Conservation (phyloP, 2,329 filamentous ascomycete species). For the Botrytis aclada region DNA sequence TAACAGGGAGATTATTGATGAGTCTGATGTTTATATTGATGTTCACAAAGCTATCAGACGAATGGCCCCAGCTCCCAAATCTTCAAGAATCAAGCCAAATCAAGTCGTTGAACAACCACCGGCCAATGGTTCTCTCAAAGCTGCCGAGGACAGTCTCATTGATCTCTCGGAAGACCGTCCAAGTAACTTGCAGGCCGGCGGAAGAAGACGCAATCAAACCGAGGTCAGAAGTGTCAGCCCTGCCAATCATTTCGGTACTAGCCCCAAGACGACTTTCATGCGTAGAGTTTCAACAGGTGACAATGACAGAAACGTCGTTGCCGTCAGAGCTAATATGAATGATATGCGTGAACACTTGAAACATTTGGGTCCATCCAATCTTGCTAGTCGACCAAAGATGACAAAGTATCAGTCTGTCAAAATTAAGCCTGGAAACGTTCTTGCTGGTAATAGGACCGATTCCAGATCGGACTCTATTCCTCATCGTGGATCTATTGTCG, state of each 20-base stretch:
- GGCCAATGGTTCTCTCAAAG: conserved; percentile 38
- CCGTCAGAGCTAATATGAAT: conserved; percentile 58
- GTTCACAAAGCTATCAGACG: conserved; percentile 97
- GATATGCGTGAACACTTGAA: conserved; percentile 63
- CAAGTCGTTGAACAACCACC: conserved; percentile 49
- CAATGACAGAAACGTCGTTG: conserved; percentile 52
- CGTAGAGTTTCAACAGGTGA: conserved; percentile 53
- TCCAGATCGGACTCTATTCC: conserved; percentile 41
- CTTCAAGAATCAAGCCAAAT: conserved; percentile 56
- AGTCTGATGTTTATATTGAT: conserved; percentile 97
- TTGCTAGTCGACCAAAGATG: conserved; percentile 60
- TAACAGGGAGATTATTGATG: conserved; percentile 92
- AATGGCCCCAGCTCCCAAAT: conserved; percentile 57
- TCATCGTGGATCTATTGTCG: conserved; percentile 40
- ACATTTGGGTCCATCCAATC: conserved; percentile 64
- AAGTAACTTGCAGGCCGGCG: conserved; percentile 21
- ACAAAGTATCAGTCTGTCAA: conserved; percentile 63
- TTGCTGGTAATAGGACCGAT: conserved; percentile 21
- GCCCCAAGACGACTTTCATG: conserved; percentile 52
- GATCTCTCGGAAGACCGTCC: conserved; percentile 44
- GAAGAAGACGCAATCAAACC: conserved; percentile 22
- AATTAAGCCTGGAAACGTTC: conserved; percentile 52
- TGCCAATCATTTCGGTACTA: conserved; percentile 28
- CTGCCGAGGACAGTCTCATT: conserved; percentile 40
- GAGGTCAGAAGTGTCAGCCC: conserved; percentile 25